These are phyloP conservation scores for Margaritispora aquatica DNA, from an alignment of 495 filamentous ascomycete species.

Conservation along the genomic window DNA sequence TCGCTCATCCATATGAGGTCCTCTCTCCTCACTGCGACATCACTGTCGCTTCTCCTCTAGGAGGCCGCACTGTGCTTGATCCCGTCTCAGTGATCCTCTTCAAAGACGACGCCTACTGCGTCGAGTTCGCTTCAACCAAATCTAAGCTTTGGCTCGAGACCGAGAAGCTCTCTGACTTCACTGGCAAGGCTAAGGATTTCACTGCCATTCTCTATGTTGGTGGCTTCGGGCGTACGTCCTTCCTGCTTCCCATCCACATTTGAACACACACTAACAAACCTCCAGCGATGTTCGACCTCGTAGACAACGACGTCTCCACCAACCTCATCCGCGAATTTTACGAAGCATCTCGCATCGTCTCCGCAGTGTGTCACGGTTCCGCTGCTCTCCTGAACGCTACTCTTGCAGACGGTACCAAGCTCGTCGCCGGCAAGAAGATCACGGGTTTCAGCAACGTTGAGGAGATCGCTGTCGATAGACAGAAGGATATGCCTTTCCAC, in stretches of 20 bases:
- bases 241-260: neutral
- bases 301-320: conserved; percentile 40
- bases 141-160: conserved; percentile 56
- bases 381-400: conserved; percentile 54
- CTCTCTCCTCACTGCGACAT: conserved; percentile 47
- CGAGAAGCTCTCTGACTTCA: conserved; percentile 39
- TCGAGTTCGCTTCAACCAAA: conserved; percentile 46
- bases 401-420: conserved; percentile 25
- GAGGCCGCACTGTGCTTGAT: conserved; percentile 62
- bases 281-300: conserved; percentile 61
- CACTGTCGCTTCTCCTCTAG: conserved; percentile 57
- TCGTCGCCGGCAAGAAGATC: conserved; percentile 50
- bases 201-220: conserved; percentile 66
- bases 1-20: conserved; percentile 60
- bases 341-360: conserved; percentile 48
- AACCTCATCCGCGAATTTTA: conserved; percentile 55
- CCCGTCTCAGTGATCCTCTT: conserved; percentile 52
- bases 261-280: neutral
- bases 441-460: conserved; percentile 67
- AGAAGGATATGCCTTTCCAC: conserved; percentile 53
- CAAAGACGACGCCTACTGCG: conserved; percentile 47
- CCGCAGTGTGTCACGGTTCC: conserved; percentile 65
- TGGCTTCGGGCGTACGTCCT: conserved; percentile 51
- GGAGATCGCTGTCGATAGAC: conserved; percentile 48
- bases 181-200: conserved; percentile 49